Conservation (phyloP, 495 filamentous ascomycete genomes). For the Cercophora samala region DNA sequence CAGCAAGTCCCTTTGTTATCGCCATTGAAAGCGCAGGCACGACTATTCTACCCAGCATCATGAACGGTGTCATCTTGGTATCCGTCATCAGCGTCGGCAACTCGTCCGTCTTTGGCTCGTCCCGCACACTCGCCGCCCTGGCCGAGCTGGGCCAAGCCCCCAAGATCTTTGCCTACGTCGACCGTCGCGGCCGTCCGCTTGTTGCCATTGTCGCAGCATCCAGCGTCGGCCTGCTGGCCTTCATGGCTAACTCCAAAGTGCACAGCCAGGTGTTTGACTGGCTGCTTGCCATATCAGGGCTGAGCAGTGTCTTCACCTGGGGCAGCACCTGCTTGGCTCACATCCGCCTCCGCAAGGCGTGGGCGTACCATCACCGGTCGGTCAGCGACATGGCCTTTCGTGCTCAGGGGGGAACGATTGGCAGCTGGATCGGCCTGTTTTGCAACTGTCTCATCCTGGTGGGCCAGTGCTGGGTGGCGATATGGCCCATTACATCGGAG, state of each 20-base stretch:
- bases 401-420: constrained; percentile 74
- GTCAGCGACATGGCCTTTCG: constrained; percentile 79
- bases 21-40: constrained; percentile 79
- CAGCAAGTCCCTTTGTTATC: constrained; percentile 85
- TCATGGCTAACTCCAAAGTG: constrained; percentile 62
- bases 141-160: constrained; percentile 85
- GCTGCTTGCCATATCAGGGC: constrained; percentile 86
- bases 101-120: constrained; percentile 83
- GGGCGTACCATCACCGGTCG: constrained; percentile 66
- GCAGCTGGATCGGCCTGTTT: constrained; percentile 79
- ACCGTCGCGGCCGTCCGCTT: constrained; percentile 77
- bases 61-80: constrained; percentile 91
- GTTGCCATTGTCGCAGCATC: constrained; percentile 68
- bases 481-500: constrained; percentile 57
- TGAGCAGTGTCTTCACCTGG: constrained; percentile 94
- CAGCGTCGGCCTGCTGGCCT: constrained; percentile 70
- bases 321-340: constrained; percentile 82
- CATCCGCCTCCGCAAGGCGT: constrained; percentile 85
- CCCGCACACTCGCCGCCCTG: constrained; percentile 80
- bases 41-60: constrained; percentile 68
- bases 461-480: constrained; percentile 87
- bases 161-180: constrained; percentile 72
- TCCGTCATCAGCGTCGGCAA: constrained; percentile 86
- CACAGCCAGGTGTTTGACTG: constrained; percentile 70
- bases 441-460: constrained; percentile 78